Conservation (phyloP, 1,284 basidiomycete genomes). For the Ustilago nuda region DNA sequence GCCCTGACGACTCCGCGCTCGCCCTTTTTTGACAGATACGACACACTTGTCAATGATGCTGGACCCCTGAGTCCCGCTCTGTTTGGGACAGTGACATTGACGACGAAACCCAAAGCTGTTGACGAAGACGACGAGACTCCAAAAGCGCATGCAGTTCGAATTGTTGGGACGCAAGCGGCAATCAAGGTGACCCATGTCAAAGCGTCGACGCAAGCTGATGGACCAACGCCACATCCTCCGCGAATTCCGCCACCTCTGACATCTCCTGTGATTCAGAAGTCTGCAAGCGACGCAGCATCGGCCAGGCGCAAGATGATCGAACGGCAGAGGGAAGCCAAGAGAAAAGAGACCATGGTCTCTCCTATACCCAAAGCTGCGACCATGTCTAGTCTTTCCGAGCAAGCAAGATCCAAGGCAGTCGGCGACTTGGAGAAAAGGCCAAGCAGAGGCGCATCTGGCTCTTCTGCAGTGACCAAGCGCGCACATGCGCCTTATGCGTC, state of each 20-base stretch:
- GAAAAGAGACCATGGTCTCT: constrained; percentile 28
- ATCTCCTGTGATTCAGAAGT: constrained; percentile 24
- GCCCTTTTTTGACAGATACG: constrained; percentile 56
- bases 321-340: constrained; percentile 52
- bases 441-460: not conserved
- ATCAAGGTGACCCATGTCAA: constrained; percentile 24
- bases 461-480: not conserved
- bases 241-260: constrained; percentile 7
- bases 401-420: constrained; percentile 3
- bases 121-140: constrained; percentile 29
- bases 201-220: not conserved
- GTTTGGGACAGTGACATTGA: not conserved
- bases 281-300: constrained; percentile 33
- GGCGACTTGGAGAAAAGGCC: not conserved
- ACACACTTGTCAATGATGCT: constrained; percentile 23
- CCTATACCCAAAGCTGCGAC: constrained; percentile 37
- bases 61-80: constrained; percentile 41
- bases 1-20: constrained; percentile 27
- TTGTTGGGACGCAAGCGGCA: constrained; percentile 30
- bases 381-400: constrained; percentile 7
- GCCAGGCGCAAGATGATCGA: constrained; percentile 54
- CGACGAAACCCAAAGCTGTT: not conserved
- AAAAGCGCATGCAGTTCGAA: constrained; percentile 37
- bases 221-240: not conserved
- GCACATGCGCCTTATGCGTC: constrained; percentile 2